These are phyloP conservation scores for Fusarium sp. DNA, from an alignment of 2,329 filamentous ascomycete species.

Conservation along the genomic window DNA sequence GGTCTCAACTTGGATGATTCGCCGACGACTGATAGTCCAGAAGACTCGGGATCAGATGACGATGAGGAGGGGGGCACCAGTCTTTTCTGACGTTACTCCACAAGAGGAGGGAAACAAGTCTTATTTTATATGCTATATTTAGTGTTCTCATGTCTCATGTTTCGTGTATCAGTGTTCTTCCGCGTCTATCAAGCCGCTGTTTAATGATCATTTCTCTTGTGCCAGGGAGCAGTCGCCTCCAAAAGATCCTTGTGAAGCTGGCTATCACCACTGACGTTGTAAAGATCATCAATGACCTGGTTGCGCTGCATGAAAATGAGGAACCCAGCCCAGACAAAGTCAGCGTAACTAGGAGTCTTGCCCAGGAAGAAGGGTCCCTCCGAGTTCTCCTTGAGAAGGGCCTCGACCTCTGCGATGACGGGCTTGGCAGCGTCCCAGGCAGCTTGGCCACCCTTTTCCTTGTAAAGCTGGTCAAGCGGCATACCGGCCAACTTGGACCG, in stretches of 20 bases:
- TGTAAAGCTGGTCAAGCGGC: constrained; percentile 62
- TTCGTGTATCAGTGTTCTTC: neutral
- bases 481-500: constrained; percentile 63
- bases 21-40: neutral
- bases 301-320: constrained; percentile 57
- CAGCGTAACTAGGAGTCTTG: constrained; percentile 64
- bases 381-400: constrained; percentile 64
- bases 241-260: constrained; percentile 55
- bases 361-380: constrained; percentile 73
- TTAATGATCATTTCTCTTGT: constrained; percentile 54
- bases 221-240: constrained; percentile 55
- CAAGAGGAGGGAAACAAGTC: neutral
- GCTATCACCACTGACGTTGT: constrained; percentile 53
- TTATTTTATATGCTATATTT: neutral
- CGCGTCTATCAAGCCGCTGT: neutral
- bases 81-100: neutral
- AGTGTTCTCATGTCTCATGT: neutral
- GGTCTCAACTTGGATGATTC: constrained; percentile 13
- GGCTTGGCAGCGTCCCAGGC: constrained; percentile 61
- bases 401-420: constrained; percentile 52
- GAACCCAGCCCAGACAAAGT: constrained; percentile 66
- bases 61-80: constrained; percentile 30
- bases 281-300: constrained; percentile 49
- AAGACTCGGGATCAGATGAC: constrained; percentile 24
- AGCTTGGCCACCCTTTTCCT: constrained; percentile 61